Base-by-base conservation (phyloP, 2,329 filamentous ascomycete genomes). In the Claviceps quebecensis region DNA sequence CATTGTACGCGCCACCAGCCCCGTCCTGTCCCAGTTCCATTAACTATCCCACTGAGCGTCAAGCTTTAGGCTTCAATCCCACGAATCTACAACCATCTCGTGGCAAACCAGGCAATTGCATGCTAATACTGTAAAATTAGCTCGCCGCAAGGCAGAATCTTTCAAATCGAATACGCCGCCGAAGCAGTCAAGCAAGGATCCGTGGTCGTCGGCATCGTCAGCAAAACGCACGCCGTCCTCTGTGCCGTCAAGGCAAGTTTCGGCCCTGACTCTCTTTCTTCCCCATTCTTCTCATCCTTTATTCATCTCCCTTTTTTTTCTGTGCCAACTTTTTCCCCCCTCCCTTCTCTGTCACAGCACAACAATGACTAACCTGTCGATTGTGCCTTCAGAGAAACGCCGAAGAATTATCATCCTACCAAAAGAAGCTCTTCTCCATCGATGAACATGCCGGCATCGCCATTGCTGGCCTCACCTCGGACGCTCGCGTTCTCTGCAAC, bases 111-210 rank as follows among this genome's bases (percentile, higher is more conserved):
- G 48, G 55, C 50, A 54, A 53, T 37, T 53, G 56, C 59, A 64
- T 54, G 63, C 64, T 53, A 54, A 60, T 52, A 54, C 53, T 56
- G 55, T 38, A 23, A n/a, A 47, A 39, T n/a, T 64, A 96, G 90
- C 82, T 98, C 93, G 63, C 93, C 93, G 57, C 93, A 98, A 77
- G 93, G 93, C 67, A 87, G 93, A 67, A 97, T 98, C 76, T 98
- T 98, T 73, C 93, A 98, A 72, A 94, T 98, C 64, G 93, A 98
- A 72, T 98, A 98, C 80, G 93, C 93, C 63, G 86, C 86, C 68
- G 93, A 98, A 76, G 93, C 93, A 59, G 93, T 98, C 60, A 98
- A 97, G 80, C 93, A 97, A 72, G 93, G 93, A 67, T 97, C 91
- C 54, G 93, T 97, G 37, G 93, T 97, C 48, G 93, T 98, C 55